phyloP scores from a whole-genome alignment of 768 basidiomycete genomes.

The Cubamyces sp. region DNA sequence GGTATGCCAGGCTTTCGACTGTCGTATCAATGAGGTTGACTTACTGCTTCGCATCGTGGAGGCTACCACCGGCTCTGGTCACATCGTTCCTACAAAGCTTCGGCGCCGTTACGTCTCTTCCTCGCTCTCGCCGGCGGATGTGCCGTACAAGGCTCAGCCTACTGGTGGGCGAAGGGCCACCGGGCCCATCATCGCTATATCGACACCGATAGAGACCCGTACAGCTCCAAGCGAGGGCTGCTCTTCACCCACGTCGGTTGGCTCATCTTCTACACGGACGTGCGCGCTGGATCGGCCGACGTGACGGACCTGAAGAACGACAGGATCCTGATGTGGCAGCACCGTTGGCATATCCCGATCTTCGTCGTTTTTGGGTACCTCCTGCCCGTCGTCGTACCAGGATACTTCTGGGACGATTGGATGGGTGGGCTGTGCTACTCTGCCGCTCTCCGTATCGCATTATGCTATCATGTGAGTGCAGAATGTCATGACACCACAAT shows the following conservation, averaged over 20 bases:
- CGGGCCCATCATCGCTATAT: conserved; percentile 97
- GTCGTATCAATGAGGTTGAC: too few species aligned
- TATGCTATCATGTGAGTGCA: conserved; percentile 78
- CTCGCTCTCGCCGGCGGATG: conserved; percentile 90
- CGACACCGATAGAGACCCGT: conserved; percentile 95
- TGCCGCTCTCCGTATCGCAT: conserved; percentile 73
- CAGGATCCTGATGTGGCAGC: conserved; percentile 85
- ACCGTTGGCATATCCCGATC: conserved; percentile 73
- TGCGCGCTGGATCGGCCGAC: conserved; percentile 89
- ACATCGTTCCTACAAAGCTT: conserved; percentile 93
- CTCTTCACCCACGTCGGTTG: conserved; percentile 85
- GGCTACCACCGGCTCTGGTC: conserved; percentile 99
- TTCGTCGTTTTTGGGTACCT: conserved; percentile 72
- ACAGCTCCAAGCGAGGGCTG: conserved; percentile 89
- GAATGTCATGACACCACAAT: background rate
- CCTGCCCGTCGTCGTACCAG: conserved; percentile 78
- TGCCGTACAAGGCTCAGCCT: conserved; percentile 94
- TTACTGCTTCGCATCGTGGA: conserved; percentile 38
- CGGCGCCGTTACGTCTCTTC: conserved; percentile 79
- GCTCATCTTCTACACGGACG: conserved; percentile 92
- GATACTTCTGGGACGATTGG: conserved; percentile 85
- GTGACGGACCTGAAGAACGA: conserved; percentile 84
- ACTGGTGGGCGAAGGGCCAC: conserved; percentile 99
- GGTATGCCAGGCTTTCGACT: background rate
- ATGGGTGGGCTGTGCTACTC: conserved; percentile 87